Evolutionary conservation across 495 filamentous ascomycete species (phyloP).

Genomic region (Platismatia glauca): DNA sequence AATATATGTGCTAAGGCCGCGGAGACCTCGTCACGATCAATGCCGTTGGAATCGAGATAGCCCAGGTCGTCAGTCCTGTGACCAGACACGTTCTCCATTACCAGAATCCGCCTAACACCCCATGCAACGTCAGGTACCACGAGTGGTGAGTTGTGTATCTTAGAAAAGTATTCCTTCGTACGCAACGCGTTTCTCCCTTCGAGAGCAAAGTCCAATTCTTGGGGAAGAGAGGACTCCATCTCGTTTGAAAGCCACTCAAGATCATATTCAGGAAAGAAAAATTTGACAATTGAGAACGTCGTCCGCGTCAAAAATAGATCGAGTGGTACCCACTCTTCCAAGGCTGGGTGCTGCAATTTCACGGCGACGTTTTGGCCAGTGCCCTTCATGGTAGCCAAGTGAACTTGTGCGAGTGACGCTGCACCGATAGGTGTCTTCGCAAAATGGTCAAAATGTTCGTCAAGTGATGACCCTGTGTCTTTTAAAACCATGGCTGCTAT

Average conservation of each 20-base stretch:
- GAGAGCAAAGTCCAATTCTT: conserved; percentile 81
- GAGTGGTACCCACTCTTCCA: conserved; percentile 86
- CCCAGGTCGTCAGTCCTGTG: conserved; percentile 80
- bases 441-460: conserved; percentile 78
- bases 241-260: conserved; percentile 91
- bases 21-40: conserved; percentile 93
- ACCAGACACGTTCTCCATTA: conserved; percentile 91
- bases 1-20: conserved; percentile 87
- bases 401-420: conserved; percentile 90
- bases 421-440: conserved; percentile 74
- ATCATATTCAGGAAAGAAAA: conserved; percentile 95
- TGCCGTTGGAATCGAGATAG: conserved; percentile 74
- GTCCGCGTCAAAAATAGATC: conserved; percentile 81
- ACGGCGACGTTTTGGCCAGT: conserved; percentile 90
- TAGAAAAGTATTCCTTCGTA: conserved; percentile 67
- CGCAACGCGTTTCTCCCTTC: conserved; percentile 82
- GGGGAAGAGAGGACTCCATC: conserved; percentile 81
- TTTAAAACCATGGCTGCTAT: conserved; percentile 75
- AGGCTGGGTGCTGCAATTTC: conserved; percentile 87
- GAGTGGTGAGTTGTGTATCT: conserved; percentile 60
- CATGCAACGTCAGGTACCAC: conserved; percentile 87
- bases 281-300: conserved; percentile 81
- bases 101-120: conserved; percentile 80
- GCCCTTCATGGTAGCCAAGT: conserved; percentile 75
- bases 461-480: conserved; percentile 73